Conservation (phyloP, 768 basidiomycete genomes). For the Mycena galopus region DNA sequence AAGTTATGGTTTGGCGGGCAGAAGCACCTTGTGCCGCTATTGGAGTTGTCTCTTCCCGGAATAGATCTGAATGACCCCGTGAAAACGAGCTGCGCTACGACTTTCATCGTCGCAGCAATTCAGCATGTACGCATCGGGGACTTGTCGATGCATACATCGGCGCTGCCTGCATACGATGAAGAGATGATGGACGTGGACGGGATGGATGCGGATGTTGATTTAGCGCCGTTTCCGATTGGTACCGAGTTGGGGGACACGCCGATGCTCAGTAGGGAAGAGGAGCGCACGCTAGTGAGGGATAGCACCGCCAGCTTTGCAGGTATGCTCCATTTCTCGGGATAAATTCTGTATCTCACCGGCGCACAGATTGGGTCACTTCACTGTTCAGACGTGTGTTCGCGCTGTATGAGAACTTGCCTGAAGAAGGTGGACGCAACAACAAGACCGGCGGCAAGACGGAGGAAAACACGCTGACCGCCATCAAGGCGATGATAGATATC, state of each 20-base stretch:
- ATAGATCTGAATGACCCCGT: conserved; percentile 90
- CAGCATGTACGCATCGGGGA: conserved; percentile 86
- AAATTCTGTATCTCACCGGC: background rate
- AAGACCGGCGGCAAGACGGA: conserved; percentile 89
- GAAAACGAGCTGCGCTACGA: conserved; percentile 84
- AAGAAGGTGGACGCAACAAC: conserved; percentile 91
- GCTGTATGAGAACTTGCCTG: conserved; percentile 92
- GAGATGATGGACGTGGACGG: conserved; percentile 68
- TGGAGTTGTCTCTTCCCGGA: conserved; percentile 91
- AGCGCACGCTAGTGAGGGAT: conserved; percentile 79
- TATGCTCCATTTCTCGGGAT: conserved; percentile 44
- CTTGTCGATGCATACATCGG: conserved; percentile 72
- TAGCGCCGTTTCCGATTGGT: conserved; percentile 65
- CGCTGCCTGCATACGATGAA: conserved; percentile 65
- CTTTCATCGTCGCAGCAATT: conserved; percentile 80
- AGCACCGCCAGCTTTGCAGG: conserved; percentile 86
- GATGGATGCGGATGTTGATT: conserved; percentile 51
- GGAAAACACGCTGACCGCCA: conserved; percentile 80
- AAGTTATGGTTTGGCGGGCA: conserved; percentile 87
- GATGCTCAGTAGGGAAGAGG: conserved; percentile 70
- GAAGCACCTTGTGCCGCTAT: conserved; percentile 87
- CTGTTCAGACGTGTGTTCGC: conserved; percentile 84
- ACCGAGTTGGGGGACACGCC: conserved; percentile 57
- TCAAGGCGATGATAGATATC: conserved; percentile 85
- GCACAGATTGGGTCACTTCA: conserved; percentile 82